Conservation (phyloP, 2,329 filamentous ascomycete genomes). For the Calonectria hawksworthii region DNA sequence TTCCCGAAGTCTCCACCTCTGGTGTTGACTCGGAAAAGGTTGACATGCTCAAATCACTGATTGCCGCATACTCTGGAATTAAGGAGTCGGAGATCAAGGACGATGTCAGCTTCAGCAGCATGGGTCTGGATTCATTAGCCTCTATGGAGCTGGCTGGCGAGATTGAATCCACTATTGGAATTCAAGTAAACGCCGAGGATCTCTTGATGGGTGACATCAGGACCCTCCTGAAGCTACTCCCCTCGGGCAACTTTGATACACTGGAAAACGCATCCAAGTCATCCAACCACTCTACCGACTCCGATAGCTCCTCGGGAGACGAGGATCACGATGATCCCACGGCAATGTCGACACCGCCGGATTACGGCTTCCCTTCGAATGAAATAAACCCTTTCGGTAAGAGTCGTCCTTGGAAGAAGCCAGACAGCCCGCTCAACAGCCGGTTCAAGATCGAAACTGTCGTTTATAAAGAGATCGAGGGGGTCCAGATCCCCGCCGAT, state of each 20-base stretch:
- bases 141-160: slow-evolving; percentile 37
- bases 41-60: slow-evolving; percentile 14
- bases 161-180: slow-evolving; percentile 29
- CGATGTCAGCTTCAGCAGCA: slow-evolving; percentile 27
- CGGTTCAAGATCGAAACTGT: slow-evolving; percentile 32
- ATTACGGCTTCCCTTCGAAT: slow-evolving; percentile 11
- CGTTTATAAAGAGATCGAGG: slow-evolving; percentile 32
- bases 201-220: slow-evolving; percentile 22
- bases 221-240: slow-evolving; percentile 16
- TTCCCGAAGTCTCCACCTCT: background rate
- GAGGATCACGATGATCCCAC: slow-evolving; percentile 20
- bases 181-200: slow-evolving; percentile 30
- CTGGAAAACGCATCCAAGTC: slow-evolving; percentile 14
- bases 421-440: slow-evolving; percentile 7
- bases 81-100: slow-evolving; percentile 31
- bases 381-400: slow-evolving; percentile 12
- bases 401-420: slow-evolving; percentile 21
- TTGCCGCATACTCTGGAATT: slow-evolving; percentile 35
- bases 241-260: background rate
- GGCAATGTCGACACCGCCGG: slow-evolving; percentile 25
- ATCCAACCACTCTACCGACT: slow-evolving; percentile 9
- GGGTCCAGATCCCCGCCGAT: slow-evolving; percentile 31
- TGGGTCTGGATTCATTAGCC: slow-evolving; percentile 38
- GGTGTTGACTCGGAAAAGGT: slow-evolving; percentile 2
- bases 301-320: background rate